phyloP scores from a whole-genome alignment of 495 filamentous ascomycete genomes.

The Penicillium ochrochloron region DNA sequence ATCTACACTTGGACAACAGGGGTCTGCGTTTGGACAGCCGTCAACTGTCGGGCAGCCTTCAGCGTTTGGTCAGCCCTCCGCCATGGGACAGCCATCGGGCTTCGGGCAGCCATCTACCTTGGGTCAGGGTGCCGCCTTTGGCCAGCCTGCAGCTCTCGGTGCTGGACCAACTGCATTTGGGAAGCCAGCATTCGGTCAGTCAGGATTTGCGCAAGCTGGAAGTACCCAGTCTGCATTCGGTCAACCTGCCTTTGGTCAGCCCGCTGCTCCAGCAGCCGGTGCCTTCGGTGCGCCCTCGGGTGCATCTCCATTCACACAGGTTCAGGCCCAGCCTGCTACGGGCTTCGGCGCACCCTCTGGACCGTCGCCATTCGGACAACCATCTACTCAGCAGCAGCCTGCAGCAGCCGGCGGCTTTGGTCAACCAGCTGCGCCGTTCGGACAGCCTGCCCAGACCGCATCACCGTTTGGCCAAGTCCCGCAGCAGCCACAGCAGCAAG shows the following conservation, averaged over 20 bases:
- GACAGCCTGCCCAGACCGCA: slow-evolving; percentile 27
- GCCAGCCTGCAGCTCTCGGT: slow-evolving; percentile 22
- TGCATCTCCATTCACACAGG: slow-evolving; percentile 43
- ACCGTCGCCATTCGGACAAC: slow-evolving; percentile 40
- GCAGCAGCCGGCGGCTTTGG: slow-evolving; percentile 27
- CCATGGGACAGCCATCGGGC: slow-evolving; percentile 36
- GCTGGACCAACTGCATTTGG: slow-evolving; percentile 45
- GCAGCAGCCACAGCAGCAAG: slow-evolving; percentile 18
- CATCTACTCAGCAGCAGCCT: slow-evolving; percentile 35
- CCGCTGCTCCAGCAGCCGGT: slow-evolving; percentile 22
- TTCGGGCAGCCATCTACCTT: slow-evolving; percentile 35
- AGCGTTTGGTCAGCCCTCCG: slow-evolving; percentile 20
- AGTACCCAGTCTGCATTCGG: slow-evolving; percentile 26
- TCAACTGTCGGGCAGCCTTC: slow-evolving; percentile 38
- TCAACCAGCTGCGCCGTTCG: slow-evolving; percentile 34
- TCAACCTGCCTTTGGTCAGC: slow-evolving; percentile 32
- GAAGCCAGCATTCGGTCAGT: slow-evolving; percentile 32
- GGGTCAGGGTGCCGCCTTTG: slow-evolving; percentile 23
- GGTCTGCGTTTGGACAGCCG: slow-evolving; percentile 6
- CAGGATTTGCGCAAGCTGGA: slow-evolving; percentile 28
- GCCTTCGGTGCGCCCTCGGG: slow-evolving; percentile 29
- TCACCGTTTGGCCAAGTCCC: slow-evolving; percentile 23
- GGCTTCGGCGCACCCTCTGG: slow-evolving; percentile 38
- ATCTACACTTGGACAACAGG: slow-evolving; percentile 29
- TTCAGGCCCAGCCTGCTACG: slow-evolving; percentile 31